These are phyloP conservation scores for Potentilla sterilis DNA, from an alignment of 306 rosid genomes.

Conservation along the genomic window DNA sequence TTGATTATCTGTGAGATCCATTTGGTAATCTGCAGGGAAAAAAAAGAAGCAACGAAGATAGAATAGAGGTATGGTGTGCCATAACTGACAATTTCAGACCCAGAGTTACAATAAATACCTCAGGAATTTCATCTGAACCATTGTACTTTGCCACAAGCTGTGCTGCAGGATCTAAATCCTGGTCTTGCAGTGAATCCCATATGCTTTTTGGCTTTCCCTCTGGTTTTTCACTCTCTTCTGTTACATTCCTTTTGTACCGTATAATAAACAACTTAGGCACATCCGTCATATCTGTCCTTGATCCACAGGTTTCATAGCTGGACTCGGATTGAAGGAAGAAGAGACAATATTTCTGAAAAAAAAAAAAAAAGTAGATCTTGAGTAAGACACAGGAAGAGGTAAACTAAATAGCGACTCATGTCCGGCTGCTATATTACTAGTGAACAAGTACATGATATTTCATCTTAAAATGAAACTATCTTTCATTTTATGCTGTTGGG, in stretches of 20 bases:
- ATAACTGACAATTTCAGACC: background rate
- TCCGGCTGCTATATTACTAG: slow-evolving; percentile 2
- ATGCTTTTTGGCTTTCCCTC: slow-evolving; percentile 39
- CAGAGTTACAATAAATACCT: slow-evolving; percentile 46
- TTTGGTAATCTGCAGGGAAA: slow-evolving; percentile 50
- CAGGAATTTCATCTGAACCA: slow-evolving; percentile 58
- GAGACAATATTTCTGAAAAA: slow-evolving; percentile 63
- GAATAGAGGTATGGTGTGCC: background rate
- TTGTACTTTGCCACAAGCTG: slow-evolving; percentile 90
- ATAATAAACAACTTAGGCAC: slow-evolving; percentile 65
- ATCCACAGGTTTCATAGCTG: slow-evolving; percentile 79
- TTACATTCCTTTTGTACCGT: slow-evolving; percentile 71
- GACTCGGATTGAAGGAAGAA: slow-evolving; percentile 73
- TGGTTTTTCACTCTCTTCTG: slow-evolving; percentile 39
- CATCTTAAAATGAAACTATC: background rate
- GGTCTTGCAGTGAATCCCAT: slow-evolving; percentile 40
- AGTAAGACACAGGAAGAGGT: background rate
- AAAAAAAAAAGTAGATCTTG: slow-evolving; percentile 18
- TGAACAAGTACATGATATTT: background rate
- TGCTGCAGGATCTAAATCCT: slow-evolving; percentile 69
- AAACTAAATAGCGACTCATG: slow-evolving; percentile 14
- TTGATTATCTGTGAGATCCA: slow-evolving; percentile 75
- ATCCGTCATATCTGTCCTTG: slow-evolving; percentile 53
- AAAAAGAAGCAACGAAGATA: background rate
- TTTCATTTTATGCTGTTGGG: background rate